Base-by-base conservation (phyloP, 129 eudicot genomes). In the Pseudognaphalium luteoalbum region DNA sequence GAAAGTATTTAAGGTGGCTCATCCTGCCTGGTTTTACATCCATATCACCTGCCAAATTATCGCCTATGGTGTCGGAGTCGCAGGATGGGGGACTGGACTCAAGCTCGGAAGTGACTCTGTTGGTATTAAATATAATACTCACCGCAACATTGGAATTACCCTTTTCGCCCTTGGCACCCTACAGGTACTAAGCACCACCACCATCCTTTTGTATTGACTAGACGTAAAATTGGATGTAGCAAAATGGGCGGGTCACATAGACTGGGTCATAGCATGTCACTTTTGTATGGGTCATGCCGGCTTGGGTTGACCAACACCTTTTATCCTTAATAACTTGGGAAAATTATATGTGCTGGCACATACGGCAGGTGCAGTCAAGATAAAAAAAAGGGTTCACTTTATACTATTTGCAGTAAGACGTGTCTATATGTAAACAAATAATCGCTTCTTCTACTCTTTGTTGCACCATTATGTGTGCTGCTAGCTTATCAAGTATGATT, bases 21-120 rank as follows among this genome's bases (percentile, higher is more conserved):
- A 91, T 73, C 99, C 99, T 37, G 96, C 96, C 12, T 95, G 99
- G 99, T 95, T 95, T 77, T 95, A 95, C 90, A 64, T 95, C 6
- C 99, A 95, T 61, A 83, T 87, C 7, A 72, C 88, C 0, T 84
- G 90, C 78, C 99, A 95, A 80, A 72, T 79, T 0, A 84, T 89
- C 4, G 99, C 94, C 65, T 95, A 95, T 37, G 82, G 85, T 11
- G 81, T 91, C 0, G 99, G 99, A 6, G 92, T 89, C 3, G 90
- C 93, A 6, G 97, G 96, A 44, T 94, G 96, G 96, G 98, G 83
- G 5, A 91, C 92, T 7, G 98, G 98, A 16, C 85, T 94, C 56
- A 91, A 87, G 68, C 97, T 94, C 19, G 96, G 97, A 17, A 89
- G 88, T 12, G 93, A 91, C 32, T 93, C 98, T 1, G 66, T 19